Evolutionary conservation across 1,139 yeast species (phyloP), one percentile per base, ranked within the genome.

Genomic region (Martiniozyma asiatica): DNA sequence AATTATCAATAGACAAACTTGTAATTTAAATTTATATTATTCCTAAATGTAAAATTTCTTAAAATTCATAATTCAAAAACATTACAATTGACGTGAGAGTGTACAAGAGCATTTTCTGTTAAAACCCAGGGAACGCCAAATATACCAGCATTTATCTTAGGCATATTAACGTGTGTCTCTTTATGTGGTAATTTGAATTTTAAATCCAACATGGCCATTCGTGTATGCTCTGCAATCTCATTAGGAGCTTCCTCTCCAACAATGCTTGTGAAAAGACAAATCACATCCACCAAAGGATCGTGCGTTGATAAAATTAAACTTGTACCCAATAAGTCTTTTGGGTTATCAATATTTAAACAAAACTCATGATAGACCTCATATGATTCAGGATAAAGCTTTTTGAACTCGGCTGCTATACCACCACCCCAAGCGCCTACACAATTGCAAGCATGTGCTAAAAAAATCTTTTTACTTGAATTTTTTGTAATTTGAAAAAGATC

Each of bases 351-450:
- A 4, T 49, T 35, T 5, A 45, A 36, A 47, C 89, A 78, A 44
- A 70, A 66, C 1, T 56, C 44, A 11, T 52, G 53, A 48, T 79
- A 76, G 8, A 42, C 34, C 25, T 46, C 40, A 41, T 65, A 73
- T 2, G 82, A 37, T 1, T 56, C 45, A 2, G 81, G 82, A 46
- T 59, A 77, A 32, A 58, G 48, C 18, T 43, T 39, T 21, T 59
- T 59, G 47, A 79, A 72, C 7, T 52, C 59, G 2, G 59, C 59
- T 0, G 87, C 89, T 3, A 82, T 69, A 0, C 94, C 94, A 1
- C 81, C 89, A 4, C 93, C 92, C 94, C 94, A 82, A 0, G 64
- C 48, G 0, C 94, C 94, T 20, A 63, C 59, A 32, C 85, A 74
- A 46, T 82, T 82, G 47, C 94, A 82, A 0, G 94, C 75, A 48